These are phyloP conservation scores for Didymella sp. DNA, from an alignment of 2,329 filamentous ascomycete species.

Conservation along the genomic window DNA sequence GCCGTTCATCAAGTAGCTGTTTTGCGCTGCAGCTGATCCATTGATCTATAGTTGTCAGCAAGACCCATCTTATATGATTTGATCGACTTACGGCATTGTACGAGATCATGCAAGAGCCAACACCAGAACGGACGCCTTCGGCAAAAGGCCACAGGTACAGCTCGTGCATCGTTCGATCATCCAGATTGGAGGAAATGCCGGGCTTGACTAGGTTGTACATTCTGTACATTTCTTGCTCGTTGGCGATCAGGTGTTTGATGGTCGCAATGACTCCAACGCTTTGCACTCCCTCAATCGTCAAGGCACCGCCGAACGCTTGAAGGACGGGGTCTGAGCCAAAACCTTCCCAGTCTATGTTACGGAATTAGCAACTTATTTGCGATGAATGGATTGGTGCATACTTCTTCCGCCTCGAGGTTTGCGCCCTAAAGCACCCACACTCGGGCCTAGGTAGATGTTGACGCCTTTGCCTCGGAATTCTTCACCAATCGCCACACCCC, in stretches of 20 bases:
- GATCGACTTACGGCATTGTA: conserved; percentile 61
- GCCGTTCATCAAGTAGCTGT: conserved; percentile 81
- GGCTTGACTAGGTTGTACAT: conserved; percentile 52
- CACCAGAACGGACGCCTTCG: conserved; percentile 77
- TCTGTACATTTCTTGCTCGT: conserved; percentile 70
- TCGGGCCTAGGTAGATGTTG: conserved; percentile 74
- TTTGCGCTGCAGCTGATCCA: conserved; percentile 67
- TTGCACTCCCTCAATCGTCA: conserved; percentile 80
- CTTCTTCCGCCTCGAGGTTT: conserved; percentile 68
- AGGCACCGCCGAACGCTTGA: conserved; percentile 74
- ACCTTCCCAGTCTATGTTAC: conserved; percentile 66
- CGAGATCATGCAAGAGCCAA: conserved; percentile 82
- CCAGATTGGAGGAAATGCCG: conserved; percentile 66
- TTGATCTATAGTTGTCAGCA: conserved; percentile 48
- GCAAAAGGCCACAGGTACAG: conserved; percentile 88
- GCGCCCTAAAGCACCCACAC: conserved; percentile 73
- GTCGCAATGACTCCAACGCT: conserved; percentile 76
- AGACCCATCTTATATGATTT: neutral
- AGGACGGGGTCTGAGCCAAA: conserved; percentile 76
- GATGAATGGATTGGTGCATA: conserved; percentile 5
- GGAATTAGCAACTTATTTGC: conserved; percentile 3
- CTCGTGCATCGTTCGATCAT: conserved; percentile 77
- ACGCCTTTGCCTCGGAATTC: conserved; percentile 77
- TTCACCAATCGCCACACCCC: conserved; percentile 71
- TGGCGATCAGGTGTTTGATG: conserved; percentile 72